phyloP scores from a whole-genome alignment of 352 stramenopile genomes.

The Phytophthora cactorum region DNA sequence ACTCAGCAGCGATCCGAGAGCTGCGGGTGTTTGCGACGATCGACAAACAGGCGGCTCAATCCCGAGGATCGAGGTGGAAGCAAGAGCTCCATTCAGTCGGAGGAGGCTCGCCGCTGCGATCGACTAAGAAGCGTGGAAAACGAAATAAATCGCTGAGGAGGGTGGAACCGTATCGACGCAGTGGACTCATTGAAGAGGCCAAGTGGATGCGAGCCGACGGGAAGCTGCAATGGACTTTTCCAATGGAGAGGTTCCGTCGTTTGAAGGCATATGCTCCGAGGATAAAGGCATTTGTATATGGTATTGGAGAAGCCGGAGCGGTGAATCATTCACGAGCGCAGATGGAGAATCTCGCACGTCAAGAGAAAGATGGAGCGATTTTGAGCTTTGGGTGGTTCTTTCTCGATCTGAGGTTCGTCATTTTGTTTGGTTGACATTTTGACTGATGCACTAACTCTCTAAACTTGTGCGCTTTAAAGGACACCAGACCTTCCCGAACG shows the following conservation, averaged over 20 bases:
- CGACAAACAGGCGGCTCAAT: conserved; percentile 61
- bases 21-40: conserved; percentile 64
- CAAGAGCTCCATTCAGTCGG: conserved; percentile 34
- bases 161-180: conserved; percentile 28
- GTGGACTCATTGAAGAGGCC: conserved; percentile 61
- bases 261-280: conserved; percentile 72
- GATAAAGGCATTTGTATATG: conserved; percentile 79
- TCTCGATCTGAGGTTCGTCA: conserved; percentile 66
- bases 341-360: conserved; percentile 20
- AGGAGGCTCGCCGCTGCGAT: conserved; percentile 6
- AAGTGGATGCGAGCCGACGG: conserved; percentile 57
- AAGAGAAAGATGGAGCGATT: conserved; percentile 46
- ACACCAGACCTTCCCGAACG: conserved; percentile 71
- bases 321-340: conserved; percentile 19
- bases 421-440: background rate
- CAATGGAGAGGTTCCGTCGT: conserved; percentile 62
- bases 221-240: conserved; percentile 63
- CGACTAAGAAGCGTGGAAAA: background rate
- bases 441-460: conserved; percentile 1
- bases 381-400: conserved; percentile 86
- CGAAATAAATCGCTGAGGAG: conserved; percentile 1
- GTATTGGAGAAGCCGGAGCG: conserved; percentile 41
- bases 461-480: conserved; percentile 28
- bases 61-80: conserved; percentile 58
- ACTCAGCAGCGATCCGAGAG: conserved; percentile 47